Conservation (phyloP, 2,329 filamentous ascomycete genomes). For the Pyricularia grisea region DNA sequence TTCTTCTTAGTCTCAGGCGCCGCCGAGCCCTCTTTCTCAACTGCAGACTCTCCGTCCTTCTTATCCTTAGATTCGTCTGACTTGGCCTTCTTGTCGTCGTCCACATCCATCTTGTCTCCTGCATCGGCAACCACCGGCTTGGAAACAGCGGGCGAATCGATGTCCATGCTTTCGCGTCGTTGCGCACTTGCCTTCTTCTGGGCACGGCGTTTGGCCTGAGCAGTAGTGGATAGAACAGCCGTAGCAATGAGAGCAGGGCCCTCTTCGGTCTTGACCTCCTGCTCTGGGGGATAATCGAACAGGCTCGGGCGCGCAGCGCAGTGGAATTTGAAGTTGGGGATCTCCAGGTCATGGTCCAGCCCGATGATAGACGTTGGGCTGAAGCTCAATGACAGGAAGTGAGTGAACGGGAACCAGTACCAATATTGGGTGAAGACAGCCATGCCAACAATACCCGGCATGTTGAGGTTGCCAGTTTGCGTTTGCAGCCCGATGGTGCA, state of each 20-base stretch:
- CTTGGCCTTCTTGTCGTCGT: conserved; percentile 50
- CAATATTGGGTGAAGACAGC: conserved; percentile 98
- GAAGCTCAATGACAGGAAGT: conserved; percentile 93
- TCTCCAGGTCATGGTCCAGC: conserved; percentile 86
- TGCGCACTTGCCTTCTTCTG: conserved; percentile 90
- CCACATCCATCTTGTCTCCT: conserved; percentile 82
- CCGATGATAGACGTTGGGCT: conserved; percentile 95
- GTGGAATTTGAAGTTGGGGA: conserved; percentile 91
- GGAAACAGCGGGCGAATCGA: conserved; percentile 66
- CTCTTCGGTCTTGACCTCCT: conserved; percentile 90
- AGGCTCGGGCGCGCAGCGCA: conserved; percentile 89
- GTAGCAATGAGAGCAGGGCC: conserved; percentile 90
- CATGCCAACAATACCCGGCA: conserved; percentile 96
- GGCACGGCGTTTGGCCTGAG: conserved; percentile 89
- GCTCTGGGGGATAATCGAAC: conserved; percentile 96
- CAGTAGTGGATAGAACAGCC: conserved; percentile 90
- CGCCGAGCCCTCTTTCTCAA: conserved; percentile 47
- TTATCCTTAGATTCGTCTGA: conserved; percentile 48
- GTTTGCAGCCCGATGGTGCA: conserved; percentile 97
- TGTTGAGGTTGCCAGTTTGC: conserved; percentile 96
- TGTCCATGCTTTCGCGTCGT: conserved; percentile 88
- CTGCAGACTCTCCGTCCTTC: conserved; percentile 42
- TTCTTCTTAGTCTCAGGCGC: conserved; percentile 70
- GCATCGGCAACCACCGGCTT: conserved; percentile 19
- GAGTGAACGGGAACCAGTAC: conserved; percentile 99